Evolutionary conservation across 2,329 filamentous ascomycete species (phyloP), one percentile per base, ranked within the genome.

Genomic region (Balansia obtecta): DNA sequence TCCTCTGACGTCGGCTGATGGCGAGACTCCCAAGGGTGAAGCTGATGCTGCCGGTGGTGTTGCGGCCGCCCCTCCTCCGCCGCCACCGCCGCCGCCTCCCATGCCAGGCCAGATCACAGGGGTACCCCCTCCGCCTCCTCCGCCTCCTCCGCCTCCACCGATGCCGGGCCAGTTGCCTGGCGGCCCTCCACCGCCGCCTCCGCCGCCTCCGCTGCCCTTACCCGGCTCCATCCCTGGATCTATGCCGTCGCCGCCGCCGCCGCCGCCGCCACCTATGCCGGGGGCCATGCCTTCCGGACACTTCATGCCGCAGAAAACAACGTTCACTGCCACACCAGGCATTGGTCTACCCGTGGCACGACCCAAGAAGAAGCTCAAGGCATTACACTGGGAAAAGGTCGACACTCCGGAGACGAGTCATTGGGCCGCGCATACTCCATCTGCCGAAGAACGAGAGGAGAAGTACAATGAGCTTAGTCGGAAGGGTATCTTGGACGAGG

Each of bases 331-430:
- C 13, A 70, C 80, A 11, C 61, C 68, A 20, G 77, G 80, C 8
- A 74, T 88, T 57, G 81, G 84, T 42, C 70, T 95, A 60, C 84
- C 88, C 37, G 86, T 89, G 53, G 87, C 89, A 48, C 77, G 91
- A 59, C 89, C 93, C 20, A 97, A 96, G 79, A 97, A 95, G 82
- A 98, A 97, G 76, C 88, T 98, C 68, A 98, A 98, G 80, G 91
- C 91, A 52, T 77, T 98, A 58, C 93, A 98, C 71, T 97, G 93
- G 91, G 93, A 98, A 70, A 97, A 97, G 74, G 88, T 98, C 50
- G 93, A 98, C 68, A 80, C 86, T 49, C 87, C 89, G 20, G 82
- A 93, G 64, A 86, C 88, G 47, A 96, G 91, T 49, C 87, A 96
- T 59, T 97, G 91, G 91, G 90, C 89, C 34, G 77, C 81, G 8